Conservation (phyloP, 495 filamentous ascomycete species). For the Xylaria venustula region DNA sequence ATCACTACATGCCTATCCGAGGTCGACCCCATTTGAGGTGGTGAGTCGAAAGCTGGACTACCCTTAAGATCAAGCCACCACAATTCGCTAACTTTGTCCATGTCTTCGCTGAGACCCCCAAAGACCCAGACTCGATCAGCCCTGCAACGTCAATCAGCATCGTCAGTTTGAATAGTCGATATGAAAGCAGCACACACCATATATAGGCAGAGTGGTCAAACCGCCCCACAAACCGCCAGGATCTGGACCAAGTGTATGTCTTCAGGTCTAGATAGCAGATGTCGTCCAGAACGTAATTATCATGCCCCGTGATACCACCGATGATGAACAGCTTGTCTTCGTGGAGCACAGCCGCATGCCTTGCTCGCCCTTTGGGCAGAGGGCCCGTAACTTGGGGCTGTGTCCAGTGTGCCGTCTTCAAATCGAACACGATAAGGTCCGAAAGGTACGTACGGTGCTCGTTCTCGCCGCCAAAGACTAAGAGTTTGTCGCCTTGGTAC, state of each 20-base stretch:
- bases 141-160: conserved; percentile 23
- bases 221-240: conserved; percentile 89
- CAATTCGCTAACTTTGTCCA: conserved; percentile 92
- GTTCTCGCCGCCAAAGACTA: conserved; percentile 97
- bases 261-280: conserved; percentile 95
- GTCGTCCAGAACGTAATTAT: conserved; percentile 87
- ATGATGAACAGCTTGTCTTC: conserved; percentile 95
- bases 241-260: conserved; percentile 96
- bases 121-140: conserved; percentile 93
- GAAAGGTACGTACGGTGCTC: conserved; percentile 94
- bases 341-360: conserved; percentile 90
- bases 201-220: conserved; percentile 94
- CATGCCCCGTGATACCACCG: conserved; percentile 84
- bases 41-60: conserved; percentile 76
- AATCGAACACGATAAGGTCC: conserved; percentile 92
- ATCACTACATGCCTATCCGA: conserved; percentile 46
- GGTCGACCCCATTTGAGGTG: conserved; percentile 63
- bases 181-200: conserved; percentile 52
- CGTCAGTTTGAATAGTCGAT: not conserved
- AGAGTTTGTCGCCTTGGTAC: conserved; percentile 88
- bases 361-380: conserved; percentile 81
- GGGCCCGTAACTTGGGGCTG: conserved; percentile 82
- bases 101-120: conserved; percentile 87
- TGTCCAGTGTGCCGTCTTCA: conserved; percentile 90
- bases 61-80: conserved; percentile 96